Evolutionary conservation across 1,284 basidiomycete species (phyloP), one percentile per base, ranked within the genome.

Genomic region (Malassezia globosa): DNA sequence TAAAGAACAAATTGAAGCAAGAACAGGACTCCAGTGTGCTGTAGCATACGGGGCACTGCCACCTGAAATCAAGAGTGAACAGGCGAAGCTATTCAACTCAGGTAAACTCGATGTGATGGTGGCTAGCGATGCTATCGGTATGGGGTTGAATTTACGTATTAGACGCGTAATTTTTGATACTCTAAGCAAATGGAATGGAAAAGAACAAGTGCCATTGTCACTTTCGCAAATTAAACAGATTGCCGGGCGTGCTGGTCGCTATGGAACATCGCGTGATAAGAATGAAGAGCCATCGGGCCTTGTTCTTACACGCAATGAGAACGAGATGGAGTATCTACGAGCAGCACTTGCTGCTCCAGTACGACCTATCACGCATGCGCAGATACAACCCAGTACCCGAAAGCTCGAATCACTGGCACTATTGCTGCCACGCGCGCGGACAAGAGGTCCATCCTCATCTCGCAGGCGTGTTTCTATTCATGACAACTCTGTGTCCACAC

Each of bases 81-180:
- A 95, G 72, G 89, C 89, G 0, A 79, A 80, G 42, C 76, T 87
- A 26, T 94, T 94, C 77, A 94, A 95, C 66, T 79, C 84, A 42
- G 85, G 82, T 21, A 82, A 80, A 1, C 83, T 84, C 59, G 84
- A 90, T 65, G 81, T 94, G 2, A 77, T 95, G 48, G 81, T 94
- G 5, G 89, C 86, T 0, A 88, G 84, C 64, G 89, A 95, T 72
- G 87, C 88, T 1, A 83, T 95, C 43, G 89, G 89, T 0, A 90
- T 95, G 87, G 89, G 89, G 0, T 76, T 95, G n/a, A 94, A 95
- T 64, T 74, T 95, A 24, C 87, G 89, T 77, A 95, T 97, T 72
- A 83, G 83, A 54, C 83, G 92, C 1, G 78, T 96, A 61, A 78
- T 96, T 29, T 94, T 96, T 59, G 80, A 85, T 54, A 73, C 64